A percentile compares a stretch with the other conserved stretches of the same genome.
Conservation (phyloP, 2,329 filamentous ascomycete species). For the Botrytis deweyae region DNA sequence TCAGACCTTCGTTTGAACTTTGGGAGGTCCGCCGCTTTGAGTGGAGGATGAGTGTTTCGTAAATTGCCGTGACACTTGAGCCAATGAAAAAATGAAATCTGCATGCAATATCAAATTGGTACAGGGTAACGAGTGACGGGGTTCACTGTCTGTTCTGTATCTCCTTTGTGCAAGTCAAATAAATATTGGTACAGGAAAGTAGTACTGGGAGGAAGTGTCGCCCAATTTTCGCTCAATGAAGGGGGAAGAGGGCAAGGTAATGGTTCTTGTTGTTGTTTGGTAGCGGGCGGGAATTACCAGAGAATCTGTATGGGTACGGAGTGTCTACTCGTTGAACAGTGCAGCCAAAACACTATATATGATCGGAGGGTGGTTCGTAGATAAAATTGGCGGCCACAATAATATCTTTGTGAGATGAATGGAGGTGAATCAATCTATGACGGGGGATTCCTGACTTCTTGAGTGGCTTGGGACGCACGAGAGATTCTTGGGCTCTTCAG, state of each 20-base stretch:
- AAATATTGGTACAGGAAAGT: neutral
- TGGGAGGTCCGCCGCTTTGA: slow-evolving; percentile 21
- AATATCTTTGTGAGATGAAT: neutral
- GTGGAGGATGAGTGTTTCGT: slow-evolving; percentile 22
- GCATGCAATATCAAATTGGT: slow-evolving; percentile 21
- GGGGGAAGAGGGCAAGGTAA: neutral
- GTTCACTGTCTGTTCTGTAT: neutral
- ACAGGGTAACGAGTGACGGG: slow-evolving; percentile 20
- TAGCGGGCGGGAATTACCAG: neutral
- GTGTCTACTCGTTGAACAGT: slow-evolving; percentile 1
- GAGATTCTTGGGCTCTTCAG: neutral
- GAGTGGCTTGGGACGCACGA: neutral
- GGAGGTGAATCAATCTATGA: neutral
- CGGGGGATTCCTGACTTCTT: neutral
- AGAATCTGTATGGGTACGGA: neutral
- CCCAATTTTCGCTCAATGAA: neutral
- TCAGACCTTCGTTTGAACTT: slow-evolving; percentile 24
- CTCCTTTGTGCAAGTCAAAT: neutral
- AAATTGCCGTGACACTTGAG: slow-evolving; percentile 20
- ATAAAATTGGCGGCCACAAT: neutral
- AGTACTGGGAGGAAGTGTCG: neutral
- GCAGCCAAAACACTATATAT: slow-evolving; percentile 7
- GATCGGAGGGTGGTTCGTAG: neutral
- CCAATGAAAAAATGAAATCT: slow-evolving; percentile 19
- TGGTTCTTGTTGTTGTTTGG: neutral